Evolutionary conservation across 257 asterid species (phyloP).

Genomic region (Gardenia jasminoides): DNA sequence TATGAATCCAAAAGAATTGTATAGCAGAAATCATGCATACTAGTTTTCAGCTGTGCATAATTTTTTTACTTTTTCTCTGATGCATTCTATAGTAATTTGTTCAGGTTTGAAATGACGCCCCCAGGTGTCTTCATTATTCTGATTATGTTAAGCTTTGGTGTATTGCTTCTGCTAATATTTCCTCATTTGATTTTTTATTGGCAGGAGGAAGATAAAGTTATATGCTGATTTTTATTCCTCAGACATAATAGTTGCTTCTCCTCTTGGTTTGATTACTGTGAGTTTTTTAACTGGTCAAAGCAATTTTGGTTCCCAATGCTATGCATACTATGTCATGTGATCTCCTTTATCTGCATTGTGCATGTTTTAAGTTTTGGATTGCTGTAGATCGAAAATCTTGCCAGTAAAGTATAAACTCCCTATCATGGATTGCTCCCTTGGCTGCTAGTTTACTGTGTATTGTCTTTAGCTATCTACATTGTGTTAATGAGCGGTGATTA

Average conservation of each 20-base stretch:
- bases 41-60: background rate
- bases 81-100: background rate
- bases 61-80: background rate
- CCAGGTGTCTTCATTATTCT: background rate
- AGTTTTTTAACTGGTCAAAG: constrained; percentile 22
- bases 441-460: background rate
- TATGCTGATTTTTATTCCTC: constrained; percentile 86
- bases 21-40: background rate
- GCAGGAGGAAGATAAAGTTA: constrained; percentile 63
- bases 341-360: background rate
- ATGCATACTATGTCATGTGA: constrained; percentile 1
- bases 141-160: background rate
- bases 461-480: background rate
- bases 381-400: background rate
- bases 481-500: background rate
- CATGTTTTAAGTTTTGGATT: background rate
- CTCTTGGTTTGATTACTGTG: constrained; percentile 86
- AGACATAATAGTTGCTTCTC: constrained; percentile 92
- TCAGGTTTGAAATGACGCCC: background rate
- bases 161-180: background rate
- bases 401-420: background rate
- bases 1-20: background rate
- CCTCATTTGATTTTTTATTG: constrained; percentile 13
- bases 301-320: background rate
- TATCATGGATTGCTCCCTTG: background rate